Percentiles rank a stretch among this genome's conserved stretches.
phyloP scores from a whole-genome alignment of 2,329 filamentous ascomycete genomes.

The Monilinia polystroma region DNA sequence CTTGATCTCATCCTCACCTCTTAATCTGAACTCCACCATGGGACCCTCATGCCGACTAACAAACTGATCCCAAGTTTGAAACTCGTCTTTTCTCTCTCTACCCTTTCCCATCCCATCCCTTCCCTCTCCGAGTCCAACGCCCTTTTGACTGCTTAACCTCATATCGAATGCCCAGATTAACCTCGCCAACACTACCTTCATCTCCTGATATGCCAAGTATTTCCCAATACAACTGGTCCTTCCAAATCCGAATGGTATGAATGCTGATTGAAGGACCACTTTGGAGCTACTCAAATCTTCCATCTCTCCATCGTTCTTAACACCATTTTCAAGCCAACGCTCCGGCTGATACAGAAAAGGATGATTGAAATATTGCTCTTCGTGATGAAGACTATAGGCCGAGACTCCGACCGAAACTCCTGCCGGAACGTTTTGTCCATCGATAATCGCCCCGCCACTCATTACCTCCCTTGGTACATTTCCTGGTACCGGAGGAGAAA shows the following conservation, averaged over 20 bases:
- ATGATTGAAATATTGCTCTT: neutral
- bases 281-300: neutral
- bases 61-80: conserved; percentile 12
- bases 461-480: conserved; percentile 32
- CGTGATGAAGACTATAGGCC: conserved; percentile 38
- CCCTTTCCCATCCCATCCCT: neutral
- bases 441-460: conserved; percentile 28
- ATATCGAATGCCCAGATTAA: conserved; percentile 18
- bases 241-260: conserved; percentile 7
- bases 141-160: neutral
- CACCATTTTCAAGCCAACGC: neutral
- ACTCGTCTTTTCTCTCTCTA: conserved; percentile 6
- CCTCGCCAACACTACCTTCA: conserved; percentile 22
- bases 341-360: neutral
- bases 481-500: conserved; percentile 30
- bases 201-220: conserved; percentile 8
- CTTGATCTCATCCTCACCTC: neutral
- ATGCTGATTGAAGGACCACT: neutral
- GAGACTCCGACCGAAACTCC: conserved; percentile 47
- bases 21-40: conserved; percentile 7
- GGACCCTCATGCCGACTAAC: conserved; percentile 11
- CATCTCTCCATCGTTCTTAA: neutral
- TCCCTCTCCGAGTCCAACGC: conserved; percentile 4
- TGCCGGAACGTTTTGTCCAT: conserved; percentile 39
- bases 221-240: conserved; percentile 11